Percentiles rank a stretch among this genome's conserved stretches.
phyloP scores from a whole-genome alignment of 768 basidiomycete species.

The Ephemerocybe angulata region DNA sequence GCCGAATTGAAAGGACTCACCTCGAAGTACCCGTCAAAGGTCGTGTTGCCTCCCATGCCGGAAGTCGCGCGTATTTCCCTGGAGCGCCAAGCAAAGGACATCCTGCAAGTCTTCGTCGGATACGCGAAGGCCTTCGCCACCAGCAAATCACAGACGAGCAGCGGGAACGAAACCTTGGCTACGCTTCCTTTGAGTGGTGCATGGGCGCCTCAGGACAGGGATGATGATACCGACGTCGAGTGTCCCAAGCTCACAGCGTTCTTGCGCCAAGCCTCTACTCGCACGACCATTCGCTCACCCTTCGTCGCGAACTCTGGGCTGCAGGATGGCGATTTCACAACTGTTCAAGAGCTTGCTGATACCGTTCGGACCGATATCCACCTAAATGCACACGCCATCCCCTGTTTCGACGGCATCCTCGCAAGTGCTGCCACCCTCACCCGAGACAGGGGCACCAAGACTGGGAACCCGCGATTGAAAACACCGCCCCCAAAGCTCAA shows the following conservation, averaged over 20 bases:
- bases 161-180: background rate
- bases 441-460: background rate
- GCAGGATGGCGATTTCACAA: conserved; percentile 51
- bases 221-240: background rate
- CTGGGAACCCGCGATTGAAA: background rate
- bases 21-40: conserved; percentile 49
- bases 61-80: conserved; percentile 39
- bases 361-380: conserved; percentile 52
- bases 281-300: conserved; percentile 45
- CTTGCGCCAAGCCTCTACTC: conserved; percentile 37
- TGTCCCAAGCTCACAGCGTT: conserved; percentile 31
- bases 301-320: conserved; percentile 66
- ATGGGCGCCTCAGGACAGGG: background rate
- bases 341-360: conserved; percentile 47
- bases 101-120: conserved; percentile 49
- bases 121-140: conserved; percentile 51
- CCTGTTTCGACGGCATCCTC: conserved; percentile 42
- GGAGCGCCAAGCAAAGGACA: conserved; percentile 43
- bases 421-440: background rate
- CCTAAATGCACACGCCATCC: conserved; percentile 58
- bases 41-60: conserved; percentile 51
- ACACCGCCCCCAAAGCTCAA: conserved; percentile 38
- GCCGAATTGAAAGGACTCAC: conserved; percentile 30
- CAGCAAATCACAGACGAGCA: conserved; percentile 27
- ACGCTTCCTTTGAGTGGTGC: conserved; percentile 2